A percentile compares a stretch with the other conserved stretches of the same genome.
phyloP scores from a whole-genome alignment of 257 asterid genomes.

The Solanum sejunctum region DNA sequence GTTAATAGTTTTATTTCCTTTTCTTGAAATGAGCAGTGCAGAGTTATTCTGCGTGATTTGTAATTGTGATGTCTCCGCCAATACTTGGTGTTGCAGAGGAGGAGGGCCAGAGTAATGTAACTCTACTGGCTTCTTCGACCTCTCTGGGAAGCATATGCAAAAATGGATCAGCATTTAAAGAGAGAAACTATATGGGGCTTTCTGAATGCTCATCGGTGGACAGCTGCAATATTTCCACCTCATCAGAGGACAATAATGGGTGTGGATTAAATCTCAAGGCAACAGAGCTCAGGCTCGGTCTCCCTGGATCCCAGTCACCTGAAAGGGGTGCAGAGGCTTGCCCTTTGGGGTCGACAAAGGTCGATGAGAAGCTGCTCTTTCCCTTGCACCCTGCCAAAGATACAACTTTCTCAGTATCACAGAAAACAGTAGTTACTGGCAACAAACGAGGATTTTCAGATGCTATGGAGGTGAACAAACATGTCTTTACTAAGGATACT shows the following conservation, averaged over 20 bases:
- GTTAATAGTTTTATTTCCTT: background rate
- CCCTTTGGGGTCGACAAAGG: slow-evolving; percentile 17
- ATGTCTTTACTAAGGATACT: background rate
- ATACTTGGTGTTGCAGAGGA: slow-evolving; percentile 34
- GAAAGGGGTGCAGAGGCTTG: slow-evolving; percentile 22
- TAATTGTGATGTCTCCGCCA: slow-evolving; percentile 46
- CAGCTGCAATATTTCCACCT: slow-evolving; percentile 39
- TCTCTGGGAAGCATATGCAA: slow-evolving; percentile 28
- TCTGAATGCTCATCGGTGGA: slow-evolving; percentile 64
- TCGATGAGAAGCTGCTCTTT: slow-evolving; percentile 55
- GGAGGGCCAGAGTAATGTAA: slow-evolving; percentile 34
- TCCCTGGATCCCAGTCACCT: slow-evolving; percentile 58
- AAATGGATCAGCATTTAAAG: slow-evolving; percentile 36
- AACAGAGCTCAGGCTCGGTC: slow-evolving; percentile 60
- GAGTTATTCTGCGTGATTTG: slow-evolving; percentile 3
- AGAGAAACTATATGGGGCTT: slow-evolving; percentile 59
- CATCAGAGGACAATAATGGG: slow-evolving; percentile 20
- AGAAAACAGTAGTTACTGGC: slow-evolving; percentile 36
- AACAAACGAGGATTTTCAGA: slow-evolving; percentile 72
- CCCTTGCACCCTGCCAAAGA: slow-evolving; percentile 44
- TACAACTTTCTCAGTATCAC: slow-evolving; percentile 4
- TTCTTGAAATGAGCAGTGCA: slow-evolving; percentile 6
- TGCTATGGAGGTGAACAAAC: slow-evolving; percentile 38
- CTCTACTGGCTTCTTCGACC: slow-evolving; percentile 34
- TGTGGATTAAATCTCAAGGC: slow-evolving; percentile 48